These are phyloP conservation scores for Aquilaria sinensis DNA, from an alignment of 345 rosid species.

Conservation along the genomic window DNA sequence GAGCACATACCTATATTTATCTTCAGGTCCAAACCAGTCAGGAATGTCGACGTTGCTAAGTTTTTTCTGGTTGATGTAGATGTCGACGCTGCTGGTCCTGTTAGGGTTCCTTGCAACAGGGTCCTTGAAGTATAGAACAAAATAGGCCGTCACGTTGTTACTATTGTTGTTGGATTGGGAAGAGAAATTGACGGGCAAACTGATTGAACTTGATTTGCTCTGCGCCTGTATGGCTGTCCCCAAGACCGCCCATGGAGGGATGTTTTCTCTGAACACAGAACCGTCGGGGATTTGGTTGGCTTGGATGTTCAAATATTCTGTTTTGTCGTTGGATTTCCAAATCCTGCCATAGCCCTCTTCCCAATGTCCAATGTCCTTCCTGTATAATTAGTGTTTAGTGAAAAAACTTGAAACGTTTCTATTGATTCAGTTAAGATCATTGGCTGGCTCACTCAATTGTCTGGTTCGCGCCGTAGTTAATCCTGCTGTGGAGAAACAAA, in stretches of 20 bases:
- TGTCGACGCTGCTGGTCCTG: slow-evolving; percentile 11
- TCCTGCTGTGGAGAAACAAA: slow-evolving; percentile 9
- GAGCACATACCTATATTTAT: too few species aligned
- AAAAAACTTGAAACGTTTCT: too few species aligned
- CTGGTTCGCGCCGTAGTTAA: slow-evolving; percentile 13
- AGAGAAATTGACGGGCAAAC: slow-evolving; percentile 3
- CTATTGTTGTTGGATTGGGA: not conserved
- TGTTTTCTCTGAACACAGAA: not conserved
- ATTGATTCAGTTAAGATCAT: too few species aligned
- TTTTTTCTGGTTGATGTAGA: slow-evolving; percentile 3
- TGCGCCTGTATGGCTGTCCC: too few species aligned
- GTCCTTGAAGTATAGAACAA: slow-evolving; percentile 19
- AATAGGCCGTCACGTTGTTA: not conserved
- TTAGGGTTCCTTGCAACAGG: not conserved
- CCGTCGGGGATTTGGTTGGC: not conserved
- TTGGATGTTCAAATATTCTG: slow-evolving; percentile 16
- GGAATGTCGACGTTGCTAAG: too few species aligned
- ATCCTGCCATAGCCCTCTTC: too few species aligned
- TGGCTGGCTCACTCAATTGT: not conserved
- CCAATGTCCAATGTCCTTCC: too few species aligned
- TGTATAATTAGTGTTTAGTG: too few species aligned
- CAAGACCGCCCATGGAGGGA: not conserved
- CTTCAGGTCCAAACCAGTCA: too few species aligned
- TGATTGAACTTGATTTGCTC: too few species aligned
- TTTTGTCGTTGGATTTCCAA: slow-evolving; percentile 4